Evolutionary conservation across 1,139 yeast species (phyloP).

Genomic region (Suhomyces atakaporum): DNA sequence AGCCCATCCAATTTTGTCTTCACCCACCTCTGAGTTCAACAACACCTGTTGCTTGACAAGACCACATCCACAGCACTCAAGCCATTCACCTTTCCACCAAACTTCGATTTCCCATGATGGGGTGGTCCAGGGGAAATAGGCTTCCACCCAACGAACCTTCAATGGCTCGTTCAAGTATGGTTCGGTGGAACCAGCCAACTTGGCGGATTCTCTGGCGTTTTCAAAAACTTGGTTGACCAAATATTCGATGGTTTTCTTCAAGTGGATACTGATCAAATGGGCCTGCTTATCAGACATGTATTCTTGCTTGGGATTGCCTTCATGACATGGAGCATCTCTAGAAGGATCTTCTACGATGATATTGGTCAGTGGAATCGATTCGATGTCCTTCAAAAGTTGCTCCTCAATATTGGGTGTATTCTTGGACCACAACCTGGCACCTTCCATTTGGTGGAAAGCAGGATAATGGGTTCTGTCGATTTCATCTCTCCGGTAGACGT

Average conservation of each 20-base stretch:
- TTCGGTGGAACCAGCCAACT: slow-evolving; percentile 61
- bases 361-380: slow-evolving; percentile 65
- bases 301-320: slow-evolving; percentile 75
- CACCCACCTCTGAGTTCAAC: slow-evolving; percentile 65
- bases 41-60: slow-evolving; percentile 80
- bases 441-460: slow-evolving; percentile 97
- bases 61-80: slow-evolving; percentile 97
- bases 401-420: slow-evolving; percentile 41
- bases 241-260: slow-evolving; percentile 82
- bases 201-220: slow-evolving; percentile 68
- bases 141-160: slow-evolving; percentile 92
- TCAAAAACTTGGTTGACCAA: slow-evolving; percentile 83
- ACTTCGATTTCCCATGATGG: slow-evolving; percentile 99
- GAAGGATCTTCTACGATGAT: slow-evolving; percentile 77
- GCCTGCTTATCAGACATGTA: slow-evolving; percentile 72
- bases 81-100: slow-evolving; percentile 99
- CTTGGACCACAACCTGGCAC: slow-evolving; percentile 83
- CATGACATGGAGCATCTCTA: slow-evolving; percentile 40
- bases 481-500: slow-evolving; percentile 93
- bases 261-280: slow-evolving; percentile 68
- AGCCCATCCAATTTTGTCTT: slow-evolving; percentile 86
- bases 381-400: slow-evolving; percentile 56
- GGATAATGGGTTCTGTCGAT: slow-evolving; percentile 96
- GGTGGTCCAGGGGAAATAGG: slow-evolving; percentile 97
- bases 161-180: slow-evolving; percentile 73